Conservation (phyloP, 805 yeast species). For the Phaffomyces antillensis region DNA sequence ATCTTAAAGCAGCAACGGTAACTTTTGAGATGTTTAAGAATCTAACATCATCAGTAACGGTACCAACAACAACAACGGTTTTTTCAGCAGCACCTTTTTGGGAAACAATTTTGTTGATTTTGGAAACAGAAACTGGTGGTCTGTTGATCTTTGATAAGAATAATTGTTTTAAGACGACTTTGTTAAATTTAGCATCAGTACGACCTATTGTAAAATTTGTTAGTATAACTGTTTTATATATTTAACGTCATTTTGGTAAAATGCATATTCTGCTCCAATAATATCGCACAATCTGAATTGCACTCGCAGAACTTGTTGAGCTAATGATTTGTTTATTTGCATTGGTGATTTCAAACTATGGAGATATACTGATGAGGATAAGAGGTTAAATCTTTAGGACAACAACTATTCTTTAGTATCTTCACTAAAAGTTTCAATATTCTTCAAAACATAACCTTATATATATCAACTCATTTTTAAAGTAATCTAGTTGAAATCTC, state of each 20-base stretch:
- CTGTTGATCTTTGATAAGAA: conserved; percentile 98
- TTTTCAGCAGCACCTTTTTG: conserved; percentile 83
- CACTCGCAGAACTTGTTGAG: conserved; percentile 31
- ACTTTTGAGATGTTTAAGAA: conserved; percentile 90
- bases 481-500: background rate
- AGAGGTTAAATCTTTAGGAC: background rate
- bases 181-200: conserved; percentile 98
- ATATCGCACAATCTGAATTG: conserved; percentile 27
- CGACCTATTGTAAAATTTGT: conserved; percentile 58
- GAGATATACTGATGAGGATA: conserved; percentile 1
- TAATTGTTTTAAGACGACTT: conserved; percentile 87
- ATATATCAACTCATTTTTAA: conserved; percentile 5
- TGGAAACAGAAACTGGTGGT: conserved; percentile 97
- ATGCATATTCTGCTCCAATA: conserved; percentile 41
- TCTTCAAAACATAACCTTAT: background rate
- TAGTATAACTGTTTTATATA: conserved; percentile 21
- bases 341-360: conserved; percentile 2
- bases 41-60: conserved; percentile 98
- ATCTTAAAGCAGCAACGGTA: conserved; percentile 98
- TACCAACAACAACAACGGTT: conserved; percentile 97
- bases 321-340: background rate
- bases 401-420: background rate
- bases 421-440: background rate
- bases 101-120: conserved; percentile 76
- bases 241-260: conserved; percentile 2